Evolutionary conservation across 2,329 filamentous ascomycete species (phyloP).

Genomic region (Diaporthe citriasiana): DNA sequence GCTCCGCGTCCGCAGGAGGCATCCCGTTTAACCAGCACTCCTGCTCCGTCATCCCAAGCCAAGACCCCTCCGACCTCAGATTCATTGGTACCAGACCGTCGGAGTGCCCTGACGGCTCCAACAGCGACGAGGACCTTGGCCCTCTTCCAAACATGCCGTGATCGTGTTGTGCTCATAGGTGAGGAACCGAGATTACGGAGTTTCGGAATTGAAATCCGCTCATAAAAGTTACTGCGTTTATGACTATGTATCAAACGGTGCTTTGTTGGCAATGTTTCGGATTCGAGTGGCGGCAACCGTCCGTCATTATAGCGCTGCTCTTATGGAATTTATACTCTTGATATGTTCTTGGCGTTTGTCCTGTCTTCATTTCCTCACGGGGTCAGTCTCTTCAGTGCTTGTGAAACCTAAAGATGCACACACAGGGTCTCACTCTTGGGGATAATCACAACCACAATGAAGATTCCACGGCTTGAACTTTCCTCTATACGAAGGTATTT

Average conservation of each 20-base stretch:
- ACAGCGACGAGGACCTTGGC: neutral
- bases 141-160: neutral
- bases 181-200: neutral
- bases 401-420: neutral
- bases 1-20: neutral
- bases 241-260: neutral
- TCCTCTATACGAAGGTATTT: no score
- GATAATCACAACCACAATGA: neutral
- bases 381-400: no score
- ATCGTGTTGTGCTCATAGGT: rapidly evolving
- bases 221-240: neutral
- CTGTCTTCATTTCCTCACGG: neutral
- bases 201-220: neutral
- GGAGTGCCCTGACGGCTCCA: neutral
- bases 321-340: neutral
- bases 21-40: neutral
- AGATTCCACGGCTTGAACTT: rapidly evolving
- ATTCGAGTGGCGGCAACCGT: neutral
- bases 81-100: neutral
- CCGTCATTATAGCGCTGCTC: neutral
- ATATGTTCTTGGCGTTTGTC: neutral
- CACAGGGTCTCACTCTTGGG: no score
- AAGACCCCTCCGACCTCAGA: neutral
- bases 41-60: neutral
- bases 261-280: neutral